These are phyloP conservation scores for Aspergillus sp. DNA, from an alignment of 2,329 filamentous ascomycete species.

Conservation along the genomic window DNA sequence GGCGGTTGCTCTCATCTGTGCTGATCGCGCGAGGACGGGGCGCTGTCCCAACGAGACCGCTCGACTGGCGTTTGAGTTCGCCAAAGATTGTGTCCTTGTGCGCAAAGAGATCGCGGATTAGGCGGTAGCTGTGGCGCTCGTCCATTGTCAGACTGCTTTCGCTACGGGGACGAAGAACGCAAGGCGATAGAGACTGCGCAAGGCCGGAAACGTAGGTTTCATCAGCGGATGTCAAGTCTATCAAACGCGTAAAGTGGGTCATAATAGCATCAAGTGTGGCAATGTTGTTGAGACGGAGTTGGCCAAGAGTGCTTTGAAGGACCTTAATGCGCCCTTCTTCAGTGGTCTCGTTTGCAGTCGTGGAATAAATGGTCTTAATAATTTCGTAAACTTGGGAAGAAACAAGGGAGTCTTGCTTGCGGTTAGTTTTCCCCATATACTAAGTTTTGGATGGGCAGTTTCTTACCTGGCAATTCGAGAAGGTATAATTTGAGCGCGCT, in stretches of 20 bases:
- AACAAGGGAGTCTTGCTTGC: conserved; percentile 78
- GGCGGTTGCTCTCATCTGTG: conserved; percentile 92
- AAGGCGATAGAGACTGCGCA: conserved; percentile 74
- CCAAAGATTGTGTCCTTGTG: conserved; percentile 96
- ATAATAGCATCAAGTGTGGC: conserved; percentile 97
- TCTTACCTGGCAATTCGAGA: conserved; percentile 85
- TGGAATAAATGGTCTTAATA: conserved; percentile 92
- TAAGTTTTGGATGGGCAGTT: neutral
- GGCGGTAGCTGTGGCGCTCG: conserved; percentile 86
- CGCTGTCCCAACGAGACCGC: conserved; percentile 51
- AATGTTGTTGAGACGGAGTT: conserved; percentile 94
- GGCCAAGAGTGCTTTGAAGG: conserved; percentile 91
- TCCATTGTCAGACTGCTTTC: conserved; percentile 93
- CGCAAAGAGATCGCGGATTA: conserved; percentile 86
- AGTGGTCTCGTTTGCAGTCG: conserved; percentile 71
- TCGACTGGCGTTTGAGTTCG: conserved; percentile 77
- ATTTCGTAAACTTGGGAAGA: conserved; percentile 99
- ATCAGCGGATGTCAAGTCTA: conserved; percentile 94
- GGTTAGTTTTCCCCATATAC: conserved; percentile 9
- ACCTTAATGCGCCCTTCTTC: conserved; percentile 83
- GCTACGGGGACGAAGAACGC: conserved; percentile 79
- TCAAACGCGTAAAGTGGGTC: conserved; percentile 95
- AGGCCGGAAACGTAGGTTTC: conserved; percentile 78
- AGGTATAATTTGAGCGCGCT: conserved; percentile 92
- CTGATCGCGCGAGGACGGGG: conserved; percentile 80